These are phyloP conservation scores for Nymphaea thermarum DNA, from an alignment of 164 flowering plant genomes.

Conservation along the genomic window DNA sequence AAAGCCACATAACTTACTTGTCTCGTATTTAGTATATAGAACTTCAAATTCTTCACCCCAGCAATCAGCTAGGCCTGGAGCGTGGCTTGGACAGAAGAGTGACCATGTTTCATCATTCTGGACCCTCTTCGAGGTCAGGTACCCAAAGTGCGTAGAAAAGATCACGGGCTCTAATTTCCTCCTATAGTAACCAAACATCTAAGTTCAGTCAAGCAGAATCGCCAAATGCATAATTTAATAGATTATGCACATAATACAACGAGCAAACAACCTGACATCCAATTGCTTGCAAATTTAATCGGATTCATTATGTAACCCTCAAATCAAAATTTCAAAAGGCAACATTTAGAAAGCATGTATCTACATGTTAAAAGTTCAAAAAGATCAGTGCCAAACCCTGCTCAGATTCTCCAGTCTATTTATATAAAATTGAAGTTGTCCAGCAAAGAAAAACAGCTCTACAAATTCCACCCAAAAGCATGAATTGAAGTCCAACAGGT, in stretches of 20 bases:
- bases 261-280: background rate
- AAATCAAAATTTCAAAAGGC: background rate
- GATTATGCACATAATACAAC: background rate
- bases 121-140: conserved; percentile 90
- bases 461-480: too few relatives aligned
- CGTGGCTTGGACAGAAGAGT: conserved; percentile 88
- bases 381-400: too few relatives aligned
- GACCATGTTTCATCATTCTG: conserved; percentile 74
- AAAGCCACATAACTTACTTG: conserved; percentile 23
- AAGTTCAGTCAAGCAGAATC: background rate
- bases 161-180: conserved; percentile 92
- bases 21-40: conserved; percentile 70
- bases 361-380: too few relatives aligned
- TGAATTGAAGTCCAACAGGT: too few relatives aligned
- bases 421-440: too few relatives aligned
- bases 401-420: too few relatives aligned
- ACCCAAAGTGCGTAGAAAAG: conserved; percentile 97
- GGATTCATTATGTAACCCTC: background rate
- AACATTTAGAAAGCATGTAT: background rate
- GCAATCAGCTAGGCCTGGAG: conserved; percentile 97
- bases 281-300: background rate
- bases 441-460: too few relatives aligned
- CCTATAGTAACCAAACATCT: conserved; percentile 25
- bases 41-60: conserved; percentile 94
- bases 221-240: too few relatives aligned